A percentile compares a stretch with the other conserved stretches of the same genome.
phyloP scores from a whole-genome alignment of 225 moss, liverwort and hornwort species.

The Antitrichia curtipendula region DNA sequence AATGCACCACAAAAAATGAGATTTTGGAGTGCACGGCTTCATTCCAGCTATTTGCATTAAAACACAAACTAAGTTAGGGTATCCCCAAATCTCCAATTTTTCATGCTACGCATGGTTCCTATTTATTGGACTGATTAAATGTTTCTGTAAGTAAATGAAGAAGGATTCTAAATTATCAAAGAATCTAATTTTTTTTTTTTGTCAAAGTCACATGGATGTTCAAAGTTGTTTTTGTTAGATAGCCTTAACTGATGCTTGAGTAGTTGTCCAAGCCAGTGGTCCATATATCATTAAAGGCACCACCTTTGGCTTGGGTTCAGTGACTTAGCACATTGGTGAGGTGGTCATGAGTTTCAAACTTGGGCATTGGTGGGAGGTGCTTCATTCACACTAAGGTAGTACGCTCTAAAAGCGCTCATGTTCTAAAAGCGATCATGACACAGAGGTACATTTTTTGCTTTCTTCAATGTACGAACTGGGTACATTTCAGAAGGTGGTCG shows the following conservation, averaged over 20 bases:
- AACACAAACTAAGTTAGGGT: not conserved
- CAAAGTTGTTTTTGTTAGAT: not conserved
- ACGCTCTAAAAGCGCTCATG: no score
- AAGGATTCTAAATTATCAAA: not conserved
- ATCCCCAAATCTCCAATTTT: not conserved
- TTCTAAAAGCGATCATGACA: no score
- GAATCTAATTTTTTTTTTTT: not conserved
- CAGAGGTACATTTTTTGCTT: no score
- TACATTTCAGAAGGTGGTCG: no score
- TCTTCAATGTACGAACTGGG: no score
- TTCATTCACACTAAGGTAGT: no score
- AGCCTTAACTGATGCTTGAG: not conserved
- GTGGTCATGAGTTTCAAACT: not conserved
- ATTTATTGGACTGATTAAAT: not conserved
- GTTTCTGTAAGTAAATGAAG: not conserved
- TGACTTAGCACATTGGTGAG: no score
- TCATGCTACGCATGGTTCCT: no score
- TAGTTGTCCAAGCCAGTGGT: not conserved
- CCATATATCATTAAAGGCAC: no score
- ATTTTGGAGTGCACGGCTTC: not conserved
- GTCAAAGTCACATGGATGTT: not conserved
- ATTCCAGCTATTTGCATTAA: not conserved
- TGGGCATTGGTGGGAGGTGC: no score
- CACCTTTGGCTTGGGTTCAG: no score
- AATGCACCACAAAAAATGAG: not conserved